These are phyloP conservation scores for Phylloporus scabripes DNA, from an alignment of 768 basidiomycete genomes.

Conservation along the genomic window DNA sequence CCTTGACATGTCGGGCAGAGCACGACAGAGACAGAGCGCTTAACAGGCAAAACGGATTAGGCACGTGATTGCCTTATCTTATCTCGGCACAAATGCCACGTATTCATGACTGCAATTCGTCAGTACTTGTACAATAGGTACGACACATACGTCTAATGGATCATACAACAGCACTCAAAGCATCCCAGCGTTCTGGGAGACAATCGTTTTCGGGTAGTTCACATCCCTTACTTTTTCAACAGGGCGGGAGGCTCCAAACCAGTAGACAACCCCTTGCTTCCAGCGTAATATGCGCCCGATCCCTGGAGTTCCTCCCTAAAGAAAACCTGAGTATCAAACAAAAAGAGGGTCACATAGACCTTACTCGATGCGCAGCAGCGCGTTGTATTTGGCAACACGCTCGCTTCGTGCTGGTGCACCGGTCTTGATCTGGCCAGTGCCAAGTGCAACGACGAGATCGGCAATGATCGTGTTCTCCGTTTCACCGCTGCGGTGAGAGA, in stretches of 20 bases:
- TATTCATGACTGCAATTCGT: conserved; percentile 19
- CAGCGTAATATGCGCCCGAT: conserved; percentile 65
- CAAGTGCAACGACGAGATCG: conserved; percentile 90
- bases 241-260: conserved; percentile 71
- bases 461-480: conserved; percentile 97
- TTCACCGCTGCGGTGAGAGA: conserved; percentile 98
- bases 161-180: conserved; percentile 19
- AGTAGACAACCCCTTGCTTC: conserved; percentile 71
- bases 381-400: conserved; percentile 95
- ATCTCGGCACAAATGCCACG: conserved; percentile 14
- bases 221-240: conserved; percentile 49
- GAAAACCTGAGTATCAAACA: not conserved
- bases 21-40: conserved; percentile 1
- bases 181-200: not conserved
- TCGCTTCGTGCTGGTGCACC: conserved; percentile 95
- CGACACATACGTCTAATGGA: conserved; percentile 22
- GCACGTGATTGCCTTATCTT: conserved; percentile 23
- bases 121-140: conserved; percentile 22
- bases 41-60: conserved; percentile 9
- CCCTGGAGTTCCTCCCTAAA: conserved; percentile 69
- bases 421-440: conserved; percentile 95
- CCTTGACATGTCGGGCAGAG: conserved; percentile 13
- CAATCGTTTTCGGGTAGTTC: not conserved
- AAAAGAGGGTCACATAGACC: conserved; percentile 23
- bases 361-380: conserved; percentile 84